Evolutionary conservation across 2,329 filamentous ascomycete genomes (phyloP).

Genomic region (Cadophora gregata): DNA sequence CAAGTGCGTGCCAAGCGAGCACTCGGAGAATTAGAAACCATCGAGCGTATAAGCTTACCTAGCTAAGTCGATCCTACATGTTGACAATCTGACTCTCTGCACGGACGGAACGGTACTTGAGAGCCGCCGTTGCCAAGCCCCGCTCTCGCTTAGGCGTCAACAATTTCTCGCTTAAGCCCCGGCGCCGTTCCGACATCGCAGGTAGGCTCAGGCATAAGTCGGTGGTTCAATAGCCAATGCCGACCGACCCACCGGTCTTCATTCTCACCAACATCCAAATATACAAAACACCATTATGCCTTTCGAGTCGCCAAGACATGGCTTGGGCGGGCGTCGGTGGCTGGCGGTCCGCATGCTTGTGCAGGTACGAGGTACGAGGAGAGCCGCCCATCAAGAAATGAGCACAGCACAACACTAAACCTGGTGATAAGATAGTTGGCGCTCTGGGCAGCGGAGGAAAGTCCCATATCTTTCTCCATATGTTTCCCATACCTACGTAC

Average conservation of each 20-base stretch:
- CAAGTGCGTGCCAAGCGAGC: background rate
- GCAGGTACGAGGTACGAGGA: no score
- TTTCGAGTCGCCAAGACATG: background rate
- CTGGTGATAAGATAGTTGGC: background rate
- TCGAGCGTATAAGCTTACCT: no score
- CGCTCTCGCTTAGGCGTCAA: no score
- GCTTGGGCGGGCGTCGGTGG: background rate
- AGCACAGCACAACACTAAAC: background rate
- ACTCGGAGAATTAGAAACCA: background rate
- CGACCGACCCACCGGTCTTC: background rate
- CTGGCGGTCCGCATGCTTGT: background rate
- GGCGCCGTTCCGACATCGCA: no score
- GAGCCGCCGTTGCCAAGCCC: background rate
- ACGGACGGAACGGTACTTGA: background rate
- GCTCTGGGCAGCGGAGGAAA: background rate
- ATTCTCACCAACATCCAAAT: background rate
- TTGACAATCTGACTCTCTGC: background rate
- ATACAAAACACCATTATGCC: background rate
- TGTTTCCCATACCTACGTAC: background rate
- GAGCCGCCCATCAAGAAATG: background rate
- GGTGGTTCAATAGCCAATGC: background rate
- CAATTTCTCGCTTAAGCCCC: background rate
- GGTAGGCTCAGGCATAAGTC: no score
- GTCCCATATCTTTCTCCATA: background rate
- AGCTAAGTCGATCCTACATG: no score